These are phyloP conservation scores for Geotrichum fermentans DNA, from an alignment of 1,139 yeast genomes.

Conservation along the genomic window DNA sequence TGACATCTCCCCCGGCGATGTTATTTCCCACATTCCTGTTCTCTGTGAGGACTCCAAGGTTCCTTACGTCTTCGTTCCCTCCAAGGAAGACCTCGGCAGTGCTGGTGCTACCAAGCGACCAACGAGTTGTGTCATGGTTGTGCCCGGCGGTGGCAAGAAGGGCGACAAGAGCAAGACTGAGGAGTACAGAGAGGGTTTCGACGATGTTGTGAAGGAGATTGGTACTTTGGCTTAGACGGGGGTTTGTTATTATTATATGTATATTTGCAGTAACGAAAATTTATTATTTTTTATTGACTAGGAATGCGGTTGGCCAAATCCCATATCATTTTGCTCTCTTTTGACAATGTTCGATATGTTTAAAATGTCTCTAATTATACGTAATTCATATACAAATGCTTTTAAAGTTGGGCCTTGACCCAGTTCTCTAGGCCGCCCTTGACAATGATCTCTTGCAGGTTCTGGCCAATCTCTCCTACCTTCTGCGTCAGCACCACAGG, in stretches of 20 bases:
- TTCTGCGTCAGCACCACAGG: constrained; percentile 65
- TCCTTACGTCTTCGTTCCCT: constrained; percentile 88
- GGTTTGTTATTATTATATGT: constrained; percentile 3
- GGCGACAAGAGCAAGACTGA: constrained; percentile 65
- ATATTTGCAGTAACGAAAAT: neutral
- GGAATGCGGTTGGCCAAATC: neutral
- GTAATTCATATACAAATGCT: constrained; percentile 3
- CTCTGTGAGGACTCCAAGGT: constrained; percentile 91
- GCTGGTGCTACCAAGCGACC: constrained; percentile 99
- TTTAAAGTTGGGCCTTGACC: constrained; percentile 60
- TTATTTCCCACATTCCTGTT: constrained; percentile 94
- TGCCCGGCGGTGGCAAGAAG: constrained; percentile 91
- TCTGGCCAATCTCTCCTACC: constrained; percentile 93
- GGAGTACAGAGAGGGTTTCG: constrained; percentile 88
- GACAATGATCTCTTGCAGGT: constrained; percentile 91
- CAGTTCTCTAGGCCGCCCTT: constrained; percentile 98
- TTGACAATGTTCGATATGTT: neutral
- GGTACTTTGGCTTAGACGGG: constrained; percentile 30
- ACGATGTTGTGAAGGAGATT: constrained; percentile 92
- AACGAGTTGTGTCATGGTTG: constrained; percentile 94
- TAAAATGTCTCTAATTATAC: too few species aligned
- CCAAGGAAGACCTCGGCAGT: constrained; percentile 95
- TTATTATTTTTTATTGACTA: neutral
- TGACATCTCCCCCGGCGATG: constrained; percentile 96
- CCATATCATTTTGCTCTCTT: too few species aligned